phyloP scores from a whole-genome alignment of 2,329 filamentous ascomycete species.

The Neurospora sp. region DNA sequence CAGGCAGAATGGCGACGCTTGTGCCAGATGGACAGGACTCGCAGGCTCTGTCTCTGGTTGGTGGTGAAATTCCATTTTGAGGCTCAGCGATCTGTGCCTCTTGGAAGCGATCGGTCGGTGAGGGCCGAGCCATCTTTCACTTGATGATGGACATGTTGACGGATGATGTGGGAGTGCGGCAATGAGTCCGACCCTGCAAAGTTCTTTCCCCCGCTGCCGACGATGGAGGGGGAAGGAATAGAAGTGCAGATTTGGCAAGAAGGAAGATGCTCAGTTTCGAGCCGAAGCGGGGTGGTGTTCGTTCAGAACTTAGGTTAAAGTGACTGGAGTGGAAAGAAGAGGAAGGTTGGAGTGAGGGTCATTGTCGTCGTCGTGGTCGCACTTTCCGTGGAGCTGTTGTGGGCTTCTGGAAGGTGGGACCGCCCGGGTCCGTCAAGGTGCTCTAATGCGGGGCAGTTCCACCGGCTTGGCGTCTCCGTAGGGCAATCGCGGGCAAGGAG shows the following conservation, averaged over 20 bases:
- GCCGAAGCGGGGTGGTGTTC: background rate
- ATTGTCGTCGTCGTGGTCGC: background rate
- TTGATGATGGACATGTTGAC: background rate
- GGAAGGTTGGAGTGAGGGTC: background rate
- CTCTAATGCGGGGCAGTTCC: background rate
- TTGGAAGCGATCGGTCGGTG: background rate
- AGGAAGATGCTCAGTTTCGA: background rate
- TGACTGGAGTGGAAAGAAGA: background rate
- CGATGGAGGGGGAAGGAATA: background rate
- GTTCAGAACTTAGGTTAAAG: background rate
- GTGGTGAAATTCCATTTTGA: background rate
- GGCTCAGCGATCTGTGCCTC: background rate
- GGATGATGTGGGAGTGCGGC: background rate
- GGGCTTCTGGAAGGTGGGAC: background rate
- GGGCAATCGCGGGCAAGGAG: background rate
- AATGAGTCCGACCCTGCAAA: background rate
- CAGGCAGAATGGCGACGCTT: background rate
- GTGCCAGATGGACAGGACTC: background rate
- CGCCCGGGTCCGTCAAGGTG: background rate
- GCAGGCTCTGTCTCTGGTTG: background rate
- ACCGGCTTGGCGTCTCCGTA: background rate
- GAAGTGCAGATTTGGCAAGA: background rate
- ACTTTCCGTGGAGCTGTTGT: background rate
- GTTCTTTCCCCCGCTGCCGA: background rate
- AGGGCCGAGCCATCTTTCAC: background rate